Percentiles rank a stretch among this genome's conserved stretches.
Evolutionary conservation across 352 stramenopile species (phyloP).

Genomic region (Phytophthora kernoviae): DNA sequence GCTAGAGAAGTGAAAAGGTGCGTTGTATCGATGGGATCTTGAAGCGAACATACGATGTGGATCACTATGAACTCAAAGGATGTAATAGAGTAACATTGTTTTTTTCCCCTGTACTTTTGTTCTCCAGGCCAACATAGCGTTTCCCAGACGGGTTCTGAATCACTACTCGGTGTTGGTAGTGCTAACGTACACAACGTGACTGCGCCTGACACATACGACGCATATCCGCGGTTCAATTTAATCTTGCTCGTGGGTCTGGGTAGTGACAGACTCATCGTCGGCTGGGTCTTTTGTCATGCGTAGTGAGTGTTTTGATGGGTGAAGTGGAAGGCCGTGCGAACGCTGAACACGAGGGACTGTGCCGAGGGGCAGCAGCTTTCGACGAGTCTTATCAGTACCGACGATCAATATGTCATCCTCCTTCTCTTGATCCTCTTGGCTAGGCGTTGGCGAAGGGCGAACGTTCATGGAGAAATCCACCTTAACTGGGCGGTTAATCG

Average conservation of each 20-base stretch:
- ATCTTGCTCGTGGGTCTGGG: conserved; percentile 18
- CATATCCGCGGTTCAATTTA: conserved; percentile 22
- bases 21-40: neutral
- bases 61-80: conserved; percentile 11
- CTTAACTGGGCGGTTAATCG: conserved; percentile 18
- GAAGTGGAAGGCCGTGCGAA: conserved; percentile 17
- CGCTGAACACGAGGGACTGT: conserved; percentile 3
- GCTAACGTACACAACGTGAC: conserved; percentile 3
- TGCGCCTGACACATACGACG: conserved; percentile 15
- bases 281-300: conserved; percentile 18
- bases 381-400: conserved; percentile 24
- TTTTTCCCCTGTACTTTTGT: conserved; percentile 15
- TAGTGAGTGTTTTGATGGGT: conserved; percentile 12
- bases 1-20: neutral
- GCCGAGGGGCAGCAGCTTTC: conserved; percentile 26
- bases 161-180: conserved; percentile 6
- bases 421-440: conserved; percentile 20
- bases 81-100: conserved; percentile 24
- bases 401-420: conserved; percentile 14
- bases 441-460: conserved; percentile 15
- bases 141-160: neutral
- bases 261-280: conserved; percentile 12
- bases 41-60: no score
- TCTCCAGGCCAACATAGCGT: conserved; percentile 3
- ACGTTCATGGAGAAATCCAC: conserved; percentile 9